Conservation (phyloP, 768 basidiomycete species). For the Cyclocybe cylindracea region DNA sequence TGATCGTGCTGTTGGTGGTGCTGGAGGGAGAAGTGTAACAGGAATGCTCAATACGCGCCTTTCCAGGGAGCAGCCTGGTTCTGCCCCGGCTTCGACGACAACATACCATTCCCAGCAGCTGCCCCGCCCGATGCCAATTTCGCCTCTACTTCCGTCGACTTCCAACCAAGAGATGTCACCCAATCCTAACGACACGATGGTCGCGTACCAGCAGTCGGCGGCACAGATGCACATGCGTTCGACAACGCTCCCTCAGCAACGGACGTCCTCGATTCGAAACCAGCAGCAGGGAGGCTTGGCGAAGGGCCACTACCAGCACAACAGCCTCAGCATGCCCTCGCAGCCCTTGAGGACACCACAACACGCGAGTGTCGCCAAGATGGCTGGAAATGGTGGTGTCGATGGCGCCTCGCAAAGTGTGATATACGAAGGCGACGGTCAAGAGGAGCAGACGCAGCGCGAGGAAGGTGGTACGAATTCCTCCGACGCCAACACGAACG, state of each 20-base stretch:
- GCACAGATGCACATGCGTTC: conserved; percentile 38
- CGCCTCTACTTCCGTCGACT: conserved; percentile 12
- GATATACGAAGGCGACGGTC: conserved; percentile 20
- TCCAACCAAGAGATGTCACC: conserved; percentile 12
- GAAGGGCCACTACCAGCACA: conserved; percentile 47
- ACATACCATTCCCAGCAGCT: conserved; percentile 20
- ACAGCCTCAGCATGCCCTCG: conserved; percentile 45
- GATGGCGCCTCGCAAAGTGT: conserved; percentile 11
- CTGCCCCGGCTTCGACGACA: conserved; percentile 1
- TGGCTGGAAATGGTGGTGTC: conserved; percentile 17
- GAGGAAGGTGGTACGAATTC: not conserved
- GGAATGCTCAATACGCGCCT: conserved; percentile 26
- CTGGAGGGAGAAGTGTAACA: conserved; percentile 11
- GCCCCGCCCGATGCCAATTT: conserved; percentile 13
- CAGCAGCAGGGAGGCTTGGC: conserved; percentile 16
- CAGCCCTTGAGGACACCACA: conserved; percentile 32
- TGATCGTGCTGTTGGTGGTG: conserved; percentile 7
- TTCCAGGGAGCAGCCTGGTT: conserved; percentile 15
- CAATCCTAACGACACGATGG: conserved; percentile 12
- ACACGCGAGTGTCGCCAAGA: conserved; percentile 28
- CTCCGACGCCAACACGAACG: not conserved
- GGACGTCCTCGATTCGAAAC: conserved; percentile 19
- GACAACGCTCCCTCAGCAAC: conserved; percentile 47
- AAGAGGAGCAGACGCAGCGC: conserved; percentile 16
- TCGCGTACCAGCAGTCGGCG: conserved; percentile 19